A percentile compares a stretch with the other conserved stretches of the same genome.
Evolutionary conservation across 257 asterid genomes (phyloP).

Genomic region (Solanum sejunctum): DNA sequence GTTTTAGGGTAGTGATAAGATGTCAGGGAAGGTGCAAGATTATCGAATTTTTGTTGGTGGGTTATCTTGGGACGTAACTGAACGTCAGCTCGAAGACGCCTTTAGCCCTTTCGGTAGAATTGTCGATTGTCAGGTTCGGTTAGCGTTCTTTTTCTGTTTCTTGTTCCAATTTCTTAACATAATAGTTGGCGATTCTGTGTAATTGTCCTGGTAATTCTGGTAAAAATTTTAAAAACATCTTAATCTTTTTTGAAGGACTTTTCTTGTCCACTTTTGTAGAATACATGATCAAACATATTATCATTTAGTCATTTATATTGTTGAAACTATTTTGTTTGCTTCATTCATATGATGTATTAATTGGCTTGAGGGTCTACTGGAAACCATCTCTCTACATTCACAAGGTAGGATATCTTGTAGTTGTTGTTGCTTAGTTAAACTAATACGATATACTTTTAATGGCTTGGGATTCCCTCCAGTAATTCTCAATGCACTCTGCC

Average conservation of each 20-base stretch:
- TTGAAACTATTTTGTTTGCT: neutral
- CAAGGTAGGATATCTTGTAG: neutral
- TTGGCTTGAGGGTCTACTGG: neutral
- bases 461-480: neutral
- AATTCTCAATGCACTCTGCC: neutral
- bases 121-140: slow-evolving; percentile 72
- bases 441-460: neutral
- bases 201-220: no score
- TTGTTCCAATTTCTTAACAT: neutral
- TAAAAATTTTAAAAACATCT: no score
- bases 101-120: slow-evolving; percentile 81
- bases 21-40: slow-evolving; percentile 77
- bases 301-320: neutral
- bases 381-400: no score
- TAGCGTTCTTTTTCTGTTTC: neutral
- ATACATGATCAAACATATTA: neutral
- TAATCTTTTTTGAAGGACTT: no score
- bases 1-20: slow-evolving; percentile 1
- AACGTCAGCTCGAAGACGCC: slow-evolving; percentile 85
- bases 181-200: neutral
- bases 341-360: neutral
- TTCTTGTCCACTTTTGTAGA: neutral
- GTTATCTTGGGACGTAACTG: slow-evolving; percentile 70
- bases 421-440: neutral
- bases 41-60: slow-evolving; percentile 86